phyloP scores from a whole-genome alignment of 108 stramenopile genomes.

The Discostella stelligeroides region DNA sequence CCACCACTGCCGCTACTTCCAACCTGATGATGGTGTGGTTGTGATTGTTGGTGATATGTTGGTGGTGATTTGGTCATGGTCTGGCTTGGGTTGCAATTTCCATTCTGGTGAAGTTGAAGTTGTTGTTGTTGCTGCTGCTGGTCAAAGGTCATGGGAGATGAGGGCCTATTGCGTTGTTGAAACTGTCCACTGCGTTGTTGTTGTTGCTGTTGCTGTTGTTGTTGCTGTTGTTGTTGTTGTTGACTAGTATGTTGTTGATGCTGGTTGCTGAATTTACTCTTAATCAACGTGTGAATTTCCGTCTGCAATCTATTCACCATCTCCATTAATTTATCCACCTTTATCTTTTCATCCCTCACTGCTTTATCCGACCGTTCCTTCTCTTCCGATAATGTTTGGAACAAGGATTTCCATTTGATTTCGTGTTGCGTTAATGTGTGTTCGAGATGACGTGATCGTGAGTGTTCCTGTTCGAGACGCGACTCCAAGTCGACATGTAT shows the following conservation, averaged over 20 bases:
- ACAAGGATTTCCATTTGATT: conserved; percentile 35
- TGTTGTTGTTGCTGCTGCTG: not conserved
- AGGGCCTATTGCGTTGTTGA: not conserved
- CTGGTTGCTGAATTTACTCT: conserved; percentile 45
- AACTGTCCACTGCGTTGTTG: not conserved
- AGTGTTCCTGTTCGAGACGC: conserved; percentile 42
- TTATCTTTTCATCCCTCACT: conserved; percentile 46
- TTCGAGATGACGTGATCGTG: conserved; percentile 37
- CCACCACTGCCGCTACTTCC: not conserved
- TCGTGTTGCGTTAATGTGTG: conserved; percentile 39
- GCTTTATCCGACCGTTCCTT: conserved; percentile 18
- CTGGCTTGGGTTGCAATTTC: not conserved
- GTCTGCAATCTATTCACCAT: conserved; percentile 59
- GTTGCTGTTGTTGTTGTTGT: conserved; percentile 5
- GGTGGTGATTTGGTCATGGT: not conserved
- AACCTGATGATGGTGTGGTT: not conserved
- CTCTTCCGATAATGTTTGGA: conserved; percentile 28
- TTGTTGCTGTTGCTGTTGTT: not conserved
- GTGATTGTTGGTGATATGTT: not conserved
- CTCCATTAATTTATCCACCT: conserved; percentile 51
- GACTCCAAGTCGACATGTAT: conserved; percentile 48
- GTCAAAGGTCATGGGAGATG: not conserved
- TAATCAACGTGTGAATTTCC: conserved; percentile 59
- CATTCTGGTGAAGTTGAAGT: not conserved
- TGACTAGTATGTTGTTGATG: conserved; percentile 3